These are phyloP conservation scores for Wickerhamiella alocasiicola DNA, from an alignment of 805 yeast species.

Conservation along the genomic window DNA sequence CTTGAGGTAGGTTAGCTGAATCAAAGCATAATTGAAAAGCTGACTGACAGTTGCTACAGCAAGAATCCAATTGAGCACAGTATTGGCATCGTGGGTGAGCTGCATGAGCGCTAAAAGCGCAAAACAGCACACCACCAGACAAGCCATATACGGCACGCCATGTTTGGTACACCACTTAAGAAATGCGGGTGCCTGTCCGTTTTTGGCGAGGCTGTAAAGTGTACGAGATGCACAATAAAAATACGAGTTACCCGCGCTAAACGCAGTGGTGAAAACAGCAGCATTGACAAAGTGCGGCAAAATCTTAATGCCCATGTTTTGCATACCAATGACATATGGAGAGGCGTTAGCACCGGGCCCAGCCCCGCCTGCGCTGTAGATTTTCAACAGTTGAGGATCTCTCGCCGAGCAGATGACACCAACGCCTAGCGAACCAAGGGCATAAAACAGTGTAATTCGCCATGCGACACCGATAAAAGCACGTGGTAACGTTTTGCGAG, in stretches of 20 bases:
- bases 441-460: conserved; percentile 52
- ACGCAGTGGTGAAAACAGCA: conserved; percentile 58
- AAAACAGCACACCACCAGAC: conserved; percentile 37
- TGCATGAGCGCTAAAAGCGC: conserved; percentile 56
- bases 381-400: conserved; percentile 46
- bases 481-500: conserved; percentile 55
- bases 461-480: conserved; percentile 69
- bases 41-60: conserved; percentile 61
- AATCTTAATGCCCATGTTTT: conserved; percentile 37
- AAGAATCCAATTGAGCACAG: conserved; percentile 60
- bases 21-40: conserved; percentile 45
- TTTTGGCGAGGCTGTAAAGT: conserved; percentile 54
- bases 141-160: conserved; percentile 61
- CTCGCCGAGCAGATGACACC: conserved; percentile 64
- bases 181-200: conserved; percentile 60
- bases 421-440: conserved; percentile 63
- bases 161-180: conserved; percentile 48
- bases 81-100: conserved; percentile 43
- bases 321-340: conserved; percentile 80
- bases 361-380: conserved; percentile 44
- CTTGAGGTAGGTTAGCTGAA: conserved; percentile 45
- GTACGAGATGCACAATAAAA: conserved; percentile 61
- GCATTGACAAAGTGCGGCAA: conserved; percentile 51
- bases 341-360: conserved; percentile 27
- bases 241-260: conserved; percentile 75